Evolutionary conservation across 495 filamentous ascomycete species (phyloP), one percentile per base, ranked within the genome.

Genomic region (Hyaloscypha bicolor): DNA sequence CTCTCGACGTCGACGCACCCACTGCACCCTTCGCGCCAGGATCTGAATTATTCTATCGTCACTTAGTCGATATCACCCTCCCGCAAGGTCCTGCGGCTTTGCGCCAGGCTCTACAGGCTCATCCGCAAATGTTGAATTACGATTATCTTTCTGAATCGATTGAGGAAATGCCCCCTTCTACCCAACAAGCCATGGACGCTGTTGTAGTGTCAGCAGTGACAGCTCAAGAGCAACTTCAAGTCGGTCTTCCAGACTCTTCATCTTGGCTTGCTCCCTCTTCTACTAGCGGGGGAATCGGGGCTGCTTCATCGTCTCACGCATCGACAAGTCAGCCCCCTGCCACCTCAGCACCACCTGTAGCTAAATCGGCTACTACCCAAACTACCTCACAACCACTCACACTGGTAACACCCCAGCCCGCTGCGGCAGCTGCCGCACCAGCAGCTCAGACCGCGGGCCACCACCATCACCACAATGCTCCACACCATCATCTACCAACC

Each of bases 31-130:
- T 67, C 32, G 45, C 64, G 12, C 60, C 64, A 11, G 63, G 60
- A 31, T 63, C 31, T 25, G 51, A 64, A 16, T 19, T 16, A 25
- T 74, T 67, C 58, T 72, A 69, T 39, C 55, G 30, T 11, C 64
- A 70, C 25, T 14, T 74, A 19, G 68, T 74, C 48, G 64, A 71
- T 55, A 35, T 60, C 2, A 33, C 65, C 16, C 30, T 86, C 1
- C 76, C 79, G 19, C 76, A 75, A 57, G 83, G 84, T 6, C 78
- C 75, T 6, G 69, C 75, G 6, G 74, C 75, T 29, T 69, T 87
- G 33, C 74, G 77, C 22, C 76, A 81, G 25, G 78, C 78, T n/a
- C 67, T 87, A 22, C 63, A 71, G 19, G 69, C 71, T 2, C 78
- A 83, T 62, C 83, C 83, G 4, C 74, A 74, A 9, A 80, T 86